Evolutionary conservation across 2,329 filamentous ascomycete species (phyloP), one percentile per base, ranked within the genome.

Genomic region (Teratosphaeria pseudoeucalypti): DNA sequence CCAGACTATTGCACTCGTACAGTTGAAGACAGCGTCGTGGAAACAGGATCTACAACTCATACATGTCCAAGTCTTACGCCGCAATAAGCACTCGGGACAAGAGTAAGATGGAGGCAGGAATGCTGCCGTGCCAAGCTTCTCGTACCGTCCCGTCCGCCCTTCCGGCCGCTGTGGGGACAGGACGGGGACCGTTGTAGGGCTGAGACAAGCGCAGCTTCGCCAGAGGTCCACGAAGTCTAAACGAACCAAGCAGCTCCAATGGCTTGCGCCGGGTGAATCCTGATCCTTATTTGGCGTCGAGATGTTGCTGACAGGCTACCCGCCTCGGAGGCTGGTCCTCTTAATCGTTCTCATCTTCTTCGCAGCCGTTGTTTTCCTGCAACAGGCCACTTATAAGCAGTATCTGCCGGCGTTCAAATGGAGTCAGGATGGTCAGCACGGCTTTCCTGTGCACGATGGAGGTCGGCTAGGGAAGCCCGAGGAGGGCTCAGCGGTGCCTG

Each of bases 291-390:
- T 23, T 11, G 43, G n/a, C 43, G 43, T 49, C 27, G 53, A 54
- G n/a, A 70, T 70, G 68, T 63, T 70, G 49, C 59, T 67, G 37
- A 63, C 65, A 14, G 49, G 61, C 11, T 68, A 66, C 37, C 60
- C 64, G 59, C 72, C 73, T 7, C 71, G 73, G 64, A 72, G 70
- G 64, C 70, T 76, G 62, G 67, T 66, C 37, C 63, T 76, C 58
- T 62, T 76, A 58, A 69, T 68, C 27, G 66, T 73, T 39, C 57
- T 75, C 55, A 65, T 70, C 23, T 72, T 76, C 64, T 57, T 72
- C 11, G 47, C 61, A 34, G 61, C 65, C 29, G 52, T 70, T 52
- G 54, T 69, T 5, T 60, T 68, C 37, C 58, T 70, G 23, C 62
- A 65, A n/a, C 59, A 61, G 26, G 63, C 64, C 34, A 58, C 62